Percentiles rank a stretch among this genome's conserved stretches.
These are phyloP conservation scores for Penicillium silybi DNA, from an alignment of 495 filamentous ascomycete species.

Conservation along the genomic window DNA sequence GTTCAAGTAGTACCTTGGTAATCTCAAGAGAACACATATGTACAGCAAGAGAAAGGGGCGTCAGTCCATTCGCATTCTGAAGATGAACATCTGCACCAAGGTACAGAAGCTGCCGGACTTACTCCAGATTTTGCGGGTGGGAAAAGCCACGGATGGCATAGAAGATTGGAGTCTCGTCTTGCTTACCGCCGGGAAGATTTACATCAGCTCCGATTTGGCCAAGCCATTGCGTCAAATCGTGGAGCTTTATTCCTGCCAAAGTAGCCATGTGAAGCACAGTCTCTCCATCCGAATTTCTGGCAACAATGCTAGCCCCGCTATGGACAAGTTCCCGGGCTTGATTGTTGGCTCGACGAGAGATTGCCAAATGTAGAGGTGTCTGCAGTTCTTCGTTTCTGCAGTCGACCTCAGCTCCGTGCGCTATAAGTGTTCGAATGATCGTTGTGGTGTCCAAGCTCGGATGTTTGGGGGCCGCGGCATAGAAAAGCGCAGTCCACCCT, in stretches of 20 bases:
- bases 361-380: slow-evolving; percentile 2
- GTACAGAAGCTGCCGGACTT: not conserved
- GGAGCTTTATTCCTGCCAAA: not conserved
- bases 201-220: slow-evolving; percentile 4
- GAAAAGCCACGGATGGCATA: not conserved
- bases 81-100: slow-evolving; percentile 5
- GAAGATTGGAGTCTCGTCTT: slow-evolving; percentile 3
- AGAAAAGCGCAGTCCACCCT: slow-evolving; percentile 6
- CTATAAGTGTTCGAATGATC: slow-evolving; percentile 1
- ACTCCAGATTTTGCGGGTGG: not conserved
- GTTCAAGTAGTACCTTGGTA: slow-evolving; percentile 1
- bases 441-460: slow-evolving; percentile 1
- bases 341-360: not conserved
- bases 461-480: not conserved
- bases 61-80: slow-evolving; percentile 3
- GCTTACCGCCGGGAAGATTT: slow-evolving; percentile 2
- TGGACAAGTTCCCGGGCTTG: slow-evolving; percentile 1
- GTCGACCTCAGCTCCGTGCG: not conserved
- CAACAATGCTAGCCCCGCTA: not conserved
- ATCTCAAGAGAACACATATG: not conserved
- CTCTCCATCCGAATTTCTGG: not conserved
- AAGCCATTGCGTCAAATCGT: slow-evolving; percentile 1
- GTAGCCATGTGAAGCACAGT: not conserved
- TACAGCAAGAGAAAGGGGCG: slow-evolving; percentile 4
- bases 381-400: not conserved